Percentiles rank a stretch among this genome's conserved stretches.
phyloP scores from a whole-genome alignment of 257 asterid species.

The Lithospermum erythrorhizon region DNA sequence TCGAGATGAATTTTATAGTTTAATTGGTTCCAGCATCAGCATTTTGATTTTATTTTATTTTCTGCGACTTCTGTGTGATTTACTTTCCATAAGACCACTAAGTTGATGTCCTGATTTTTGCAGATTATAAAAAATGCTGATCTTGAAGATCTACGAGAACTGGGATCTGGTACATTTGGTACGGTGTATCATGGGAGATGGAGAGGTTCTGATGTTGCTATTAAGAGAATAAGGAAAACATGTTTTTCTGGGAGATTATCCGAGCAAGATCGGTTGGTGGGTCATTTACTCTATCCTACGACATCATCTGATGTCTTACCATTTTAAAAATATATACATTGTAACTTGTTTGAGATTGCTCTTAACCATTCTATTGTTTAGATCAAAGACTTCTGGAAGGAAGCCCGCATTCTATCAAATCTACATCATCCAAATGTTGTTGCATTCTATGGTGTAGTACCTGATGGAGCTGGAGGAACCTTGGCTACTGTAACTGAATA shows the following conservation, averaged over 20 bases:
- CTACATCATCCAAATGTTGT: conserved; percentile 76
- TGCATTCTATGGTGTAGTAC: conserved; percentile 82
- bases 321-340: conserved; percentile 6
- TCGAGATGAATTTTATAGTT: not conserved
- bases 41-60: not conserved
- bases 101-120: not conserved
- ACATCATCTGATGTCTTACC: not conserved
- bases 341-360: conserved; percentile 6
- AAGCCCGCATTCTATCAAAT: conserved; percentile 57
- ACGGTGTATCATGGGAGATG: conserved; percentile 75
- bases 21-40: not conserved
- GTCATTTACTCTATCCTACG: conserved; percentile 20
- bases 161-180: conserved; percentile 81
- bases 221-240: conserved; percentile 52
- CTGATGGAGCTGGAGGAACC: conserved; percentile 71
- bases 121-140: conserved; percentile 70
- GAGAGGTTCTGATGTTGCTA: conserved; percentile 81
- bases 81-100: not conserved
- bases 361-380: conserved; percentile 14
- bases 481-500: conserved; percentile 68
- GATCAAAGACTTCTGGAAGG: conserved; percentile 73
- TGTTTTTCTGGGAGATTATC: conserved; percentile 64
- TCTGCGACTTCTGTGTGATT: not conserved
- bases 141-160: conserved; percentile 68
- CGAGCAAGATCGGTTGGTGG: conserved; percentile 61